Conservation (phyloP, 345 rosid species). For the Corymbia maculata region DNA sequence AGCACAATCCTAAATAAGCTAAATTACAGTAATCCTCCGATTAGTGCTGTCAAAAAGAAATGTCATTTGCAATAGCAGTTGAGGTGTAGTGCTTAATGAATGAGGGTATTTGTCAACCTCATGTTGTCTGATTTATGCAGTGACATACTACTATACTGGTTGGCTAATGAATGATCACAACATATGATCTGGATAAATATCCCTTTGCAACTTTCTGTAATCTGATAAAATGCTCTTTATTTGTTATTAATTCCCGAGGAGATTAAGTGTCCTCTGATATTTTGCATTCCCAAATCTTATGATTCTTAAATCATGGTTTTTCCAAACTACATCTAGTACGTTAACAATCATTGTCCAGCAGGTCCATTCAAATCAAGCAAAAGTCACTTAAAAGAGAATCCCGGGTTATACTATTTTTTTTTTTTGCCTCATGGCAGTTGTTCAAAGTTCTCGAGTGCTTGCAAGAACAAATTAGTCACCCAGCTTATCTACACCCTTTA, state of each 20-base stretch:
- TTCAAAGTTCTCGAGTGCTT: slow-evolving; percentile 39
- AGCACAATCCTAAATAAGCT: not conserved
- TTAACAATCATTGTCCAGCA: not conserved
- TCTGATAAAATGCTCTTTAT: not conserved
- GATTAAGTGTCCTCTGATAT: not conserved
- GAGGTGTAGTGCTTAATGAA: too few relatives aligned
- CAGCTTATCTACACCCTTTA: slow-evolving; percentile 56
- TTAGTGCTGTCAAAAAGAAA: not conserved
- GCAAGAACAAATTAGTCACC: slow-evolving; percentile 71
- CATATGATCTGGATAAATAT: not conserved
- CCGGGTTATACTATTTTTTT: not conserved
- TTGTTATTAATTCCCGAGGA: not conserved
- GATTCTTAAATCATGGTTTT: not conserved
- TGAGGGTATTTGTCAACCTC: too few relatives aligned
- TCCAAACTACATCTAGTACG: not conserved
- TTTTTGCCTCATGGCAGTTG: slow-evolving; percentile 34
- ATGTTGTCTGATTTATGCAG: not conserved
- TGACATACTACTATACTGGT: not conserved
- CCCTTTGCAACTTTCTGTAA: not conserved
- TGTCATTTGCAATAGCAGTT: not conserved
- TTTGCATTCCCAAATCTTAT: not conserved
- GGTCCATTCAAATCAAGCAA: not conserved
- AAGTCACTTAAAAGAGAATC: not conserved
- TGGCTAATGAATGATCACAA: not conserved
- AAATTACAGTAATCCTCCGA: too few relatives aligned